Percentiles rank a stretch among this genome's conserved stretches.
Conservation (phyloP, 164 flowering plant genomes). For the Echeveria elegans region DNA sequence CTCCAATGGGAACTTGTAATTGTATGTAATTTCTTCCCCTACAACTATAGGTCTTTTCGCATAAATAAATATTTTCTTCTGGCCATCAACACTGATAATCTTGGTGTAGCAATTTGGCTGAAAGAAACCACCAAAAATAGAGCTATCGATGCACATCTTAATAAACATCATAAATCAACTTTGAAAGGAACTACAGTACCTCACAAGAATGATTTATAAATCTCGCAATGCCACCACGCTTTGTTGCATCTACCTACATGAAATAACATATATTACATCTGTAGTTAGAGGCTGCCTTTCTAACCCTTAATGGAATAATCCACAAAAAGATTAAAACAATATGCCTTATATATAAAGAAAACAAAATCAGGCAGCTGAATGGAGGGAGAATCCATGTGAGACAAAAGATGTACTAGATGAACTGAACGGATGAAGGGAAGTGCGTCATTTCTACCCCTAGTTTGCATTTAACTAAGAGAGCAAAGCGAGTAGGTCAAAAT, state of each 20-base stretch:
- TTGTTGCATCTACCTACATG: slow-evolving; percentile 93
- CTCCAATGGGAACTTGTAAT: slow-evolving; percentile 97
- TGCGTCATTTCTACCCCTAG: background rate
- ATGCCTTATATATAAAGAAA: no score
- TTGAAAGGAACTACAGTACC: slow-evolving; percentile 27
- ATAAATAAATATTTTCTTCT: slow-evolving; percentile 91
- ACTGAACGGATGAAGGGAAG: background rate
- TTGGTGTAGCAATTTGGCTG: slow-evolving; percentile 99
- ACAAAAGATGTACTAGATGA: background rate
- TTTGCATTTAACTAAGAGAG: background rate
- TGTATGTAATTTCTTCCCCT: slow-evolving; percentile 95
- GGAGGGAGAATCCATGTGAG: background rate
- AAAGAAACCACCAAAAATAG: background rate
- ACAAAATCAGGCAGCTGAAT: background rate
- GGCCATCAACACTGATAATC: slow-evolving; percentile 85
- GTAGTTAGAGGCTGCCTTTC: no score
- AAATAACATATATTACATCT: background rate
- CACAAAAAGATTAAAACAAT: no score
- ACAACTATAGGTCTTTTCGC: slow-evolving; percentile 79
- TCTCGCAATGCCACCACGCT: slow-evolving; percentile 97
- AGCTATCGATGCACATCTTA: background rate
- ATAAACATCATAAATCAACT: background rate
- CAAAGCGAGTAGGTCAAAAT: background rate
- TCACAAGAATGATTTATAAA: slow-evolving; percentile 99
- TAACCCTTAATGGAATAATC: no score